Base-by-base conservation (phyloP, 192 early-diverging fungal species). In the Umbelopsis ramanniana region DNA sequence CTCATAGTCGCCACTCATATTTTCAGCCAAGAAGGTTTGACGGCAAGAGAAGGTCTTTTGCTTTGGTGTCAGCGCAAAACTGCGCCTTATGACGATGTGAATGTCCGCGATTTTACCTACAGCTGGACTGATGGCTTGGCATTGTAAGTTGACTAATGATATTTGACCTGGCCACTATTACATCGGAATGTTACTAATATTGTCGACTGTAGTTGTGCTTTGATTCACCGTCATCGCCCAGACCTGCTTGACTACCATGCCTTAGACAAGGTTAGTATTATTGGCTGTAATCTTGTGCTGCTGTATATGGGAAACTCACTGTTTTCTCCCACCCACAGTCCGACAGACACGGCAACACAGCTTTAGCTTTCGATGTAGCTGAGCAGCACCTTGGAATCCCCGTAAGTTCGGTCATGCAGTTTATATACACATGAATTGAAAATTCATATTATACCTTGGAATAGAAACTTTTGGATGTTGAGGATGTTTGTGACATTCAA, bases 61-160 rank as follows among this genome's bases (percentile, higher is more conserved):
- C 86, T 98, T 21, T 98, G 97, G 97, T 97, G 96, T 83, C 97
- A 98, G 82, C 86, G 94, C 70, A 91, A 95, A 72, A 98, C 97
- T 19, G 89, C 95, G 5, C 92, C 94, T 2, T 96, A 96, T 78
- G 81, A 89, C 29, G 94, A 96, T 29, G 96, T 98, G 60, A 78
- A 93, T 67, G 93, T 98, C 52, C 85, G 90, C 38, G 93, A 97
- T 73, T 97, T 97, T 74, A 95, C 95, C 21, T 93, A 93, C 73
- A 93, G 90, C 78, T 98, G 97, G 95, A 88, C 93, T 75, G 90
- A 94, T 75, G 96, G 97, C 21, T 87, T 97, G 79, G 97, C 97
- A 55, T 91, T 98, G 86, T 92, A 85, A 76, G 88, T 76, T 73
- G 48, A 33, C 12, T 8, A 46, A 2, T 52, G 10, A n/a, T 23